phyloP scores from a whole-genome alignment of 345 rosid species.

The Reutealis trisperma region DNA sequence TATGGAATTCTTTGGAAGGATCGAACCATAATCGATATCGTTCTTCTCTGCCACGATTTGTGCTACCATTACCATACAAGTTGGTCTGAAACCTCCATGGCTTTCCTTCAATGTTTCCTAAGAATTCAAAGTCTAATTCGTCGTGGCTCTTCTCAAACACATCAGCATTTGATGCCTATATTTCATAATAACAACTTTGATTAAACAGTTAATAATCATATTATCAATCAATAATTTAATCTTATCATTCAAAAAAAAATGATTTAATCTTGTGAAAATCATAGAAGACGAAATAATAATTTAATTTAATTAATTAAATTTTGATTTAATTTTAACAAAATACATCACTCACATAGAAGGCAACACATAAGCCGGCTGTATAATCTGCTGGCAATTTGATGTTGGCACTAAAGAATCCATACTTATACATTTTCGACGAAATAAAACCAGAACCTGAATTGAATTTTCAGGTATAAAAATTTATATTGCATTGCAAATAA shows the following conservation, averaged over 20 bases:
- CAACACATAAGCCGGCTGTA: conserved; percentile 87
- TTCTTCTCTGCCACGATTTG: conserved; percentile 81
- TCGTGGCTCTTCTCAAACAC: conserved; percentile 83
- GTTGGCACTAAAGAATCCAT: conserved; percentile 87
- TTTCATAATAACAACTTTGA: too few species aligned
- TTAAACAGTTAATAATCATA: too few species aligned
- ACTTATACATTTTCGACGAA: conserved; percentile 74
- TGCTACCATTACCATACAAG: conserved; percentile 93
- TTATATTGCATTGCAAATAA: background rate
- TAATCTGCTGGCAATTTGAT: conserved; percentile 82
- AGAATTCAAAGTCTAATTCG: conserved; percentile 90
- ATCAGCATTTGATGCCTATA: conserved; percentile 80
- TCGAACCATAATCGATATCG: conserved; percentile 93
- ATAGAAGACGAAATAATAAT: too few species aligned
- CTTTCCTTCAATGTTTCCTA: conserved; percentile 78
- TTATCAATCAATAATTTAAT: too few species aligned
- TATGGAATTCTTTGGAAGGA: conserved; percentile 78
- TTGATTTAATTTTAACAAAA: too few species aligned
- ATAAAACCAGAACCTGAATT: conserved; percentile 83
- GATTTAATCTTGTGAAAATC: too few species aligned
- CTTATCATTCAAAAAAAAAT: too few species aligned
- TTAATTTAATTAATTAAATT: too few species aligned
- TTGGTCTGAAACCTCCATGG: conserved; percentile 97
- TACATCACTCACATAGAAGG: conserved; percentile 61
- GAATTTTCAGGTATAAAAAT: background rate